Evolutionary conservation across 495 filamentous ascomycete species (phyloP), one percentile per base, ranked within the genome.

Genomic region (Astrothelium macrocarpum): DNA sequence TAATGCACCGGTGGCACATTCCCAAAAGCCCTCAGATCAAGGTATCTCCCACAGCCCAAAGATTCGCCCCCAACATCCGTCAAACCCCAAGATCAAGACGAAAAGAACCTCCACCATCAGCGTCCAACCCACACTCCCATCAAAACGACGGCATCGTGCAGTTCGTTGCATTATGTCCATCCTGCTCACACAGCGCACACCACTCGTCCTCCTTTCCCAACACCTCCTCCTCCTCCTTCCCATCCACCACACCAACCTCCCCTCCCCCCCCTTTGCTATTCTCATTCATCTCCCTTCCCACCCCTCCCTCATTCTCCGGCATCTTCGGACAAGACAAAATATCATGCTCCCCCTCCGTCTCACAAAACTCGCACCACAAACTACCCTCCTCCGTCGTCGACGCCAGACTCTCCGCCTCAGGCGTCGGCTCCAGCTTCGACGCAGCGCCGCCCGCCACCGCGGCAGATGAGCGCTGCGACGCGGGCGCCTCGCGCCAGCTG

Each of bases 311-410:
- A 71, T 14, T 14, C 34, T 92, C 12, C 23, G 49, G 91, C 84
- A 95, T 90, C 71, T 87, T 94, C 34, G 90, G 90, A 78, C 93
- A 97, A 23, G 86, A 94, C 39, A 97, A 76, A 65, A 97, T 95
- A 67, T 97, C 93, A 68, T 97, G 93, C 18, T 20, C 26, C 9
- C 93, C 93, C n/a, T 81, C 80, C 1, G 87, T 89, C 75, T 97
- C 93, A 74, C 93, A 96, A 59, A 97, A 92, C 76, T 97, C 93
- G 77, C 93, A 97, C 90, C 92, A 96, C 64, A 92, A 80, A 26
- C 79, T 80, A 62, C 85, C 86, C 66, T 78, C 82, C 71, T 88
- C 90, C 49, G 87, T 87, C 25, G 87, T 88, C 25, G 88, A 89
- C 59, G 86, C 85, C 67, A 86, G 85, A 26, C 80, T 77, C 68